Base-by-base conservation (phyloP, 129 eudicot species). In the Lactuca sativa region DNA sequence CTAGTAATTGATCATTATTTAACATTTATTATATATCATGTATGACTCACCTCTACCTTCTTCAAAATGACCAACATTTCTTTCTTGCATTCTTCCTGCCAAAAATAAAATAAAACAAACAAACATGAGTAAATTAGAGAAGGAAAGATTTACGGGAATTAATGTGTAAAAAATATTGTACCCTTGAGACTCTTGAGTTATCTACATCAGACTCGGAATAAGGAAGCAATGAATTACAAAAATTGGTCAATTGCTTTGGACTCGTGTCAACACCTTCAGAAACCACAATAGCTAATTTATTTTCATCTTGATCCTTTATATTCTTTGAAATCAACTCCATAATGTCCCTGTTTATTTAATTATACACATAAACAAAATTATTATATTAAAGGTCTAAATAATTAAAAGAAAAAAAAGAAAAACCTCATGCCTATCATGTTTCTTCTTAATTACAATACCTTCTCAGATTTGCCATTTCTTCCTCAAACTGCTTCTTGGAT, bases 381-480 rank as follows among this genome's bases (percentile, higher is more conserved):
- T 2, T 11, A 3, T 9, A 43, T 9, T 25, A 25, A 9, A 9
- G 9, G n/a, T 43, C 9, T 43, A 43, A 2, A 43, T 9, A 43
- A 43, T 3, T 43, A 9, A 9, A 43, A 43, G 2, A 43, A 43
- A 41, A 0, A 7, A 1, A 7, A 10, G 0, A 1, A 8, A 1
- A 8, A 11, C 0, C 15, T 47, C 12, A 47, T 3, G 30, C 30
- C 30, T 25, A 25, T 25, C 30, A 25, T 25, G 30, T 25, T 25
- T 25, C 30, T 25, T 25, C 30, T 25, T 25, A 18, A 0, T 18
- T n/a, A n/a, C n/a, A n/a, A 6, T 69, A 93, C 98, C 92, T 89
- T 78, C 79, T 89, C 36, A 93, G 74, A 17, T 71, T 83, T 63
- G 75, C 86, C 62, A 86, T 17, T 69, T 87, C 95, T 72, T 81